These are phyloP conservation scores for Vigna hirtella DNA, from an alignment of 306 rosid genomes.

Conservation along the genomic window DNA sequence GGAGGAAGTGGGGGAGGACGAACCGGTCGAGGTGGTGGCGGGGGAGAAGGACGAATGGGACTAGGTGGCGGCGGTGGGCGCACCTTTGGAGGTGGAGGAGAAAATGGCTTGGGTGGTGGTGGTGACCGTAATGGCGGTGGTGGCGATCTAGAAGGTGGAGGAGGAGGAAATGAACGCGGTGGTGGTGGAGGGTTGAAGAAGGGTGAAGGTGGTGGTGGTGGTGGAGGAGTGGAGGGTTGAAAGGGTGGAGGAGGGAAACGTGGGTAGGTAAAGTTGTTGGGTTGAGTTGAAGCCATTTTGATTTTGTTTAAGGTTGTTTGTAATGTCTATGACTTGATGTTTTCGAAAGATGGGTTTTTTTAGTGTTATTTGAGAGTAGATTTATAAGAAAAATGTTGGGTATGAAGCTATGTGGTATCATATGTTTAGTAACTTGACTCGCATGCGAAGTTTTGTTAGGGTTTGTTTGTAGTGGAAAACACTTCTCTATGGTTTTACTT, in stretches of 20 bases:
- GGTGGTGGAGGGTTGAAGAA: constrained; percentile 39
- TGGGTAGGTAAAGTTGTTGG: constrained; percentile 50
- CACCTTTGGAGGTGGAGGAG: constrained; percentile 35
- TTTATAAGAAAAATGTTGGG: constrained; percentile 36
- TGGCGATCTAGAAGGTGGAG: constrained; percentile 41
- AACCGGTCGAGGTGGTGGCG: constrained; percentile 51
- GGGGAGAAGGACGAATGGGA: constrained; percentile 49
- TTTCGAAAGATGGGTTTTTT: background rate
- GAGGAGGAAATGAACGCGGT: constrained; percentile 26
- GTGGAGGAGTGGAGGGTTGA: constrained; percentile 38
- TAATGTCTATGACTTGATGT: background rate
- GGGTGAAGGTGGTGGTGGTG: constrained; percentile 46
- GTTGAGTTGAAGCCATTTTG: constrained; percentile 55
- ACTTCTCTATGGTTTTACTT: constrained; percentile 49
- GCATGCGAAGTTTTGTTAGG: constrained; percentile 63
- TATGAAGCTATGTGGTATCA: constrained; percentile 1
- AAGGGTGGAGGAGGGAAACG: constrained; percentile 55
- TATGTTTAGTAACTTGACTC: constrained; percentile 62
- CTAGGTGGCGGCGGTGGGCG: constrained; percentile 37
- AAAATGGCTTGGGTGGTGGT: constrained; percentile 34
- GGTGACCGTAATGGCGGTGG: constrained; percentile 39
- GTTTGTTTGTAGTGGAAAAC: constrained; percentile 72
- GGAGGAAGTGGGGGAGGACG: constrained; percentile 51
- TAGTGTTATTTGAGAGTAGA: constrained; percentile 47
- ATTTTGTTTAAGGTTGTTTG: background rate